Base-by-base conservation (phyloP, 208 protist genomes). In the Plasmodiophora brassicae region DNA sequence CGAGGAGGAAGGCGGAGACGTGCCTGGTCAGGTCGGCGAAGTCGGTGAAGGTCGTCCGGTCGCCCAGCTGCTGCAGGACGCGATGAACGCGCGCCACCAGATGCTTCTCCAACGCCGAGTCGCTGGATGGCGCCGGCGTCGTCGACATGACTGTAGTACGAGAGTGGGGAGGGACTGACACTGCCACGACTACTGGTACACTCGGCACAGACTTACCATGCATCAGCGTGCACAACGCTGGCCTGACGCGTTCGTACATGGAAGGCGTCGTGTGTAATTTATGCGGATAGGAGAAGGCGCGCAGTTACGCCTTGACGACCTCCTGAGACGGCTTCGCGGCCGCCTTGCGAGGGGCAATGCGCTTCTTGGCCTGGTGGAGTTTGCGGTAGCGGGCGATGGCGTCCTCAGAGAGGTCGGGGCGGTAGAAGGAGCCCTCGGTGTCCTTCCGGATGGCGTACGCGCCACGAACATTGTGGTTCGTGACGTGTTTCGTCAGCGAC, bases 371-470 rank as follows among this genome's bases (percentile, higher is more conserved):
- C 65, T 78, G 32, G 65, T 78, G 32, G 14, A 78, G n/a, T 32
- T 78, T 78, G 65, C 41, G 5, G n/a, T 78, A 78, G 41, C 65
- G 65, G n/a, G 65, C 65, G 41, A 78, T 38, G n/a, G 65, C n/a
- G 5, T 38, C 10, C 32, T 78, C n/a, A 78, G 65, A n/a, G 20
- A 78, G 65, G 41, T 78, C 65, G 41, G 5, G 32, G 10, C 65
- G 65, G n/a, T 78, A 78, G 65, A 36, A 78, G n/a, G 65, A 78
- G 32, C 65, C 65, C 10, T n/a, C 65, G 14, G n/a, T 5, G 10
- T 78, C 65, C 65, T 78, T 78, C 10, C 65, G 65, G n/a, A 78
- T 32, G 20, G 65, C 65, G 20, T 8, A 5, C 32, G 65, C 65
- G n/a, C 32, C 5, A 57, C 14, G 20, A 57, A 28, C 25, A 25